phyloP scores from a whole-genome alignment of 352 stramenopile species.

The Phytophthora cryptogea region DNA sequence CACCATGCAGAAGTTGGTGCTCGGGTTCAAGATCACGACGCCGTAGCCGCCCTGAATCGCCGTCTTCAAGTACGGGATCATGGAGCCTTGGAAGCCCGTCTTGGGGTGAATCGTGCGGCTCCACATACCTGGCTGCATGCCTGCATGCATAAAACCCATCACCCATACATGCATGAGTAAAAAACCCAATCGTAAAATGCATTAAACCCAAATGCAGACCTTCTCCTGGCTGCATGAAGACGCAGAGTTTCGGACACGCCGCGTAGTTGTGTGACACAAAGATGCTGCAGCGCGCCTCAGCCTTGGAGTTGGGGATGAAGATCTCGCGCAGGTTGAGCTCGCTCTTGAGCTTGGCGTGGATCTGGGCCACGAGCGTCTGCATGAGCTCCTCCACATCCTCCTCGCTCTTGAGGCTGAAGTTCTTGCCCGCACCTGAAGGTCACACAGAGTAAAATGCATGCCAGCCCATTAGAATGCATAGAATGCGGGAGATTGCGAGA shows the following conservation, averaged over 20 bases:
- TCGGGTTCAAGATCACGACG: slow-evolving; percentile 84
- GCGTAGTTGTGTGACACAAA: slow-evolving; percentile 86
- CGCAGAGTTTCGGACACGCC: slow-evolving; percentile 74
- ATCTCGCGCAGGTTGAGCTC: slow-evolving; percentile 85
- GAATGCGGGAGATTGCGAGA: too few species aligned
- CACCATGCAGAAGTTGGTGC: slow-evolving; percentile 78
- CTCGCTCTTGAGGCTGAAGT: slow-evolving; percentile 81
- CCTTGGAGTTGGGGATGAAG: slow-evolving; percentile 89
- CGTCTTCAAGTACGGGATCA: slow-evolving; percentile 89
- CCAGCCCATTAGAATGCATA: slow-evolving; percentile 4
- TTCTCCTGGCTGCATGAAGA: slow-evolving; percentile 79
- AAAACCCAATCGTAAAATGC: background rate
- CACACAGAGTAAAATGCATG: too few species aligned
- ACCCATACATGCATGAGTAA: slow-evolving; percentile 1
- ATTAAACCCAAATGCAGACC: slow-evolving; percentile 31
- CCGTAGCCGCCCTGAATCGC: slow-evolving; percentile 84
- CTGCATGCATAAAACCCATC: slow-evolving; percentile 21
- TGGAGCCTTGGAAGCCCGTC: slow-evolving; percentile 84
- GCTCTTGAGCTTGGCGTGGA: slow-evolving; percentile 87
- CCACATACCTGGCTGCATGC: slow-evolving; percentile 77
- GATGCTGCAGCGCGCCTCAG: slow-evolving; percentile 86
- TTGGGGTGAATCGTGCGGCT: slow-evolving; percentile 74
- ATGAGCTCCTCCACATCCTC: slow-evolving; percentile 87
- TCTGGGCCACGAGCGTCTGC: slow-evolving; percentile 82
- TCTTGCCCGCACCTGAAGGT: slow-evolving; percentile 47